Evolutionary conservation across 768 basidiomycete species (phyloP), one percentile per base, ranked within the genome.

Genomic region (Podaxis sp.): DNA sequence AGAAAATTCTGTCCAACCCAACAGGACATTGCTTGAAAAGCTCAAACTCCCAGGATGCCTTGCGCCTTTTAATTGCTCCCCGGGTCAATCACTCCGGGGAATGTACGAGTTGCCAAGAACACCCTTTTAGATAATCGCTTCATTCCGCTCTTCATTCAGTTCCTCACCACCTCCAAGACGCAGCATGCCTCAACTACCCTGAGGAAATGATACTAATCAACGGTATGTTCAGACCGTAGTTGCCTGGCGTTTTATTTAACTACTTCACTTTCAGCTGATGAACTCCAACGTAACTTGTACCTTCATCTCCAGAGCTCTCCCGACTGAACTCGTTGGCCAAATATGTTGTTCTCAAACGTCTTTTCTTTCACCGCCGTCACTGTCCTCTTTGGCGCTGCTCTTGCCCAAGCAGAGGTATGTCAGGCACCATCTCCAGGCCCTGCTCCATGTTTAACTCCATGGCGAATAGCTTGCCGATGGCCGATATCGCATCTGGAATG

Each of bases 401-500:
- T 50, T 26, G 58, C 48, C 11, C 58, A 51, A 38, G 58, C 48
- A 12, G 49, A 59, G 30, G 36, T 37, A n/a, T n/a, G n/a, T n/a
- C n/a, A n/a, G n/a, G n/a, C n/a, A n/a, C n/a, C n/a, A n/a, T n/a
- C n/a, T n/a, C n/a, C n/a, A n/a, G n/a, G n/a, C n/a, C n/a, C n/a
- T n/a, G n/a, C n/a, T n/a, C n/a, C n/a, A n/a, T n/a, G n/a, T n/a
- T n/a, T n/a, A n/a, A n/a, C n/a, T n/a, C n/a, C n/a, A n/a, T n/a
- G n/a, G n/a, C n/a, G n/a, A n/a, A n/a, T n/a, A n/a, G 61, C 53
- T 62, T 36, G 37, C 54, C 17, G 15, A 53, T 10, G 61, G 61
- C 13, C 44, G 33, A 38, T 62, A 62, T 20, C 61, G 61, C 40
- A 62, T 62, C 20, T 37, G 36, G 13, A 62, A 62, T 49, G 61